Conservation (phyloP, 202 grass and related monocot species). For the Bolboschoenoplectus hybrid region DNA sequence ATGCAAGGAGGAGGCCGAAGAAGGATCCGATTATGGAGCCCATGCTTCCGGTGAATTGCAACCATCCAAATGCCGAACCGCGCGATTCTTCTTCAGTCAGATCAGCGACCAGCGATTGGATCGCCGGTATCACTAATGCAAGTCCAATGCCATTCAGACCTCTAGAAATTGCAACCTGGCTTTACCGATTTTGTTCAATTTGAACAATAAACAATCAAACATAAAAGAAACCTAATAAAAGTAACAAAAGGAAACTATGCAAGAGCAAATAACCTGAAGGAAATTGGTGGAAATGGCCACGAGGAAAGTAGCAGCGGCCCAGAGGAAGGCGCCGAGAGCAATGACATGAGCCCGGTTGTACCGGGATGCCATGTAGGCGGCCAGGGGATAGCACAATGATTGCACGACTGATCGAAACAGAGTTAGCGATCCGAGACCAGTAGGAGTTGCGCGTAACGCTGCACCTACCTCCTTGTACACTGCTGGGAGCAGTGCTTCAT, state of each 20-base stretch:
- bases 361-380: conserved; percentile 62
- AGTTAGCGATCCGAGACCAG: conserved; percentile 69
- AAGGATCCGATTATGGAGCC: conserved; percentile 69
- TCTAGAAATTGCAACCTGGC: conserved; percentile 72
- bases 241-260: background rate
- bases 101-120: conserved; percentile 76
- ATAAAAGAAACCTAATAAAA: background rate
- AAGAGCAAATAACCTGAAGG: conserved; percentile 58
- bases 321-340: conserved; percentile 76
- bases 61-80: conserved; percentile 71
- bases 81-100: conserved; percentile 66
- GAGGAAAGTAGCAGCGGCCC: conserved; percentile 80
- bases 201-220: conserved; percentile 14
- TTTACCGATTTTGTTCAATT: conserved; percentile 15
- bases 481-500: conserved; percentile 75
- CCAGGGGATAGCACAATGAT: conserved; percentile 68
- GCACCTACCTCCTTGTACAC: conserved; percentile 84
- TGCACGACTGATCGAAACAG: conserved; percentile 83
- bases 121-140: conserved; percentile 66
- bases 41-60: conserved; percentile 58
- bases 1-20: conserved; percentile 57
- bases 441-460: conserved; percentile 58
- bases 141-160: conserved; percentile 86
- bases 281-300: conserved; percentile 79
- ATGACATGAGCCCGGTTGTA: conserved; percentile 79